These are phyloP conservation scores for Cucumis melo DNA, from an alignment of 306 rosid genomes.

Conservation along the genomic window DNA sequence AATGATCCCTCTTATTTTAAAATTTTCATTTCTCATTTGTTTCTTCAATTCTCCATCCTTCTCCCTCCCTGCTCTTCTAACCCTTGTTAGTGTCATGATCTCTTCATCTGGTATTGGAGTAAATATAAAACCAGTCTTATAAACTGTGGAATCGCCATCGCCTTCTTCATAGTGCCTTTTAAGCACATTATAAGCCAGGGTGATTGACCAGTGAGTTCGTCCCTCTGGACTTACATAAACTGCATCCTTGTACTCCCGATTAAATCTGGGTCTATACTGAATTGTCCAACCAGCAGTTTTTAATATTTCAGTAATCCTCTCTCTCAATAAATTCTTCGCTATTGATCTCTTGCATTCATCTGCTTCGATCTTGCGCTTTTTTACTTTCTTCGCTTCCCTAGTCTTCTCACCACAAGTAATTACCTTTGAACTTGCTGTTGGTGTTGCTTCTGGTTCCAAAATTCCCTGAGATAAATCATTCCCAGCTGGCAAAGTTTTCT, in stretches of 20 bases:
- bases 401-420: neutral
- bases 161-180: conserved; percentile 50
- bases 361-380: conserved; percentile 2
- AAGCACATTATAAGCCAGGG: conserved; percentile 71
- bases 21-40: neutral
- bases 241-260: conserved; percentile 47
- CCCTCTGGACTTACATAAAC: conserved; percentile 73
- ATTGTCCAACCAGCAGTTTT: conserved; percentile 80
- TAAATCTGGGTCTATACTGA: conserved; percentile 57
- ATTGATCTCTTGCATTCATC: conserved; percentile 9
- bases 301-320: conserved; percentile 43
- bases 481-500: conserved; percentile 16
- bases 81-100: conserved; percentile 34
- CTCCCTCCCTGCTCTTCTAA: conserved; percentile 24
- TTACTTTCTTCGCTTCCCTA: conserved; percentile 1
- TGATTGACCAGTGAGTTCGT: conserved; percentile 85
- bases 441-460: conserved; percentile 23
- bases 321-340: conserved; percentile 47
- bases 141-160: conserved; percentile 34
- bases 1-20: conserved; percentile 1
- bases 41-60: neutral
- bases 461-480: conserved; percentile 8
- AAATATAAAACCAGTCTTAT: conserved; percentile 51
- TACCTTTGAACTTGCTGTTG: conserved; percentile 10
- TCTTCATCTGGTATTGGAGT: conserved; percentile 62